phyloP scores from a whole-genome alignment of 306 rosid species.

The Ceratonia siliqua region DNA sequence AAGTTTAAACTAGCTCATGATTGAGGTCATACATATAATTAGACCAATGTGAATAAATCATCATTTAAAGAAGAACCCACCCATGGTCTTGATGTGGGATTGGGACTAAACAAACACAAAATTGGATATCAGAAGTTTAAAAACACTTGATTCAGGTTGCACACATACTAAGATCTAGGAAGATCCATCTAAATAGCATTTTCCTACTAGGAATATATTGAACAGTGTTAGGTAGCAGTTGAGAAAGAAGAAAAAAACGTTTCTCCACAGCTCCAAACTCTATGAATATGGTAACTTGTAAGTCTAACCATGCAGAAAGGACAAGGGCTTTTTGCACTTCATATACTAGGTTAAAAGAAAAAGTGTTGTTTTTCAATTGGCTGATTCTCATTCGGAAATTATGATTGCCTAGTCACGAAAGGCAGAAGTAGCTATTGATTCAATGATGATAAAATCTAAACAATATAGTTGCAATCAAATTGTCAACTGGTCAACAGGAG shows the following conservation, averaged over 20 bases:
- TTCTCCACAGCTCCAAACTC: background rate
- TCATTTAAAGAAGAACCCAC: background rate
- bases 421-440: background rate
- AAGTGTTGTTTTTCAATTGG: background rate
- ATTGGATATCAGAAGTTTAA: background rate
- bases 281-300: background rate
- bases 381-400: background rate
- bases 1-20: background rate
- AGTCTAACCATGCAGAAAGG: background rate
- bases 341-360: no score
- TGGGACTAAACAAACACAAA: background rate
- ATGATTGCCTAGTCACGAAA: background rate
- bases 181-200: background rate
- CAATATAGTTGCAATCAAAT: background rate
- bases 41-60: background rate
- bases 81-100: slow-evolving; percentile 1
- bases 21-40: background rate
- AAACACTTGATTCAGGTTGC: background rate
- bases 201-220: background rate
- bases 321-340: background rate
- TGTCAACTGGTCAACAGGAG: background rate
- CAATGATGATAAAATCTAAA: no score
- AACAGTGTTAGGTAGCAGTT: background rate
- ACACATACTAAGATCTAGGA: background rate
- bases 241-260: background rate